Evolutionary conservation across 345 rosid genomes (phyloP), one percentile per base, ranked within the genome.

Genomic region (Boechera stricta): DNA sequence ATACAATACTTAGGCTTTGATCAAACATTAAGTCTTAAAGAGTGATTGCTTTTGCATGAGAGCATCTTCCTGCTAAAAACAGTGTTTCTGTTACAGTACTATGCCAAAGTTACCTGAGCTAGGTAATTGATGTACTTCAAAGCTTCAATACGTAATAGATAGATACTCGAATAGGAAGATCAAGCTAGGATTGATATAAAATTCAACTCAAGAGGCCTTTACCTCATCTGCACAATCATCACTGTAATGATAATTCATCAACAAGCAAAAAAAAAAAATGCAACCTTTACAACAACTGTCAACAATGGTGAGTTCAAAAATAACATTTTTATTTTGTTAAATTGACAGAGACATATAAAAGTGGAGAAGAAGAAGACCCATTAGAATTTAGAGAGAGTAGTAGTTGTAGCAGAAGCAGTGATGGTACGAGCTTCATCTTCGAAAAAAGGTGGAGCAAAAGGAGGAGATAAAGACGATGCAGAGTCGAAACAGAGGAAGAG

Each of bases 361-460:
- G n/a, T 21, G 51, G 4, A 16, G 75, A 63, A 35, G 75, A 63
- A 44, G 73, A 74, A 56, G 72, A 66, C 2, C 0, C 35, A 44
- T 16, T n/a, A 60, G 61, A 36, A 54, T 32, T 10, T 0, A 10
- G 49, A 42, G 63, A 9, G 36, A 4, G 7, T 5, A 29, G 55
- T 8, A 47, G 7, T 5, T 15, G 55, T 8, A 47, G 56, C 0
- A 31, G 56, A 4, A 61, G 86, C 69, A 93, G 91, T 39, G 70
- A 88, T 63, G 85, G 81, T 72, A n/a, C 76, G 80, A 77, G 76
- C 60, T 63, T 72, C 81, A 5, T 78, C 77, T 8, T 78, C 77
- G 52, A 78, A 66, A 74, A 67, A 72, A 79, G 39, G 64, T 59
- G 52, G 47, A 53, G 65, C 59, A 64, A 67, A 72, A 79, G 39